phyloP scores from a whole-genome alignment of 2,329 filamentous ascomycete species.

The Juglanconis sp. region DNA sequence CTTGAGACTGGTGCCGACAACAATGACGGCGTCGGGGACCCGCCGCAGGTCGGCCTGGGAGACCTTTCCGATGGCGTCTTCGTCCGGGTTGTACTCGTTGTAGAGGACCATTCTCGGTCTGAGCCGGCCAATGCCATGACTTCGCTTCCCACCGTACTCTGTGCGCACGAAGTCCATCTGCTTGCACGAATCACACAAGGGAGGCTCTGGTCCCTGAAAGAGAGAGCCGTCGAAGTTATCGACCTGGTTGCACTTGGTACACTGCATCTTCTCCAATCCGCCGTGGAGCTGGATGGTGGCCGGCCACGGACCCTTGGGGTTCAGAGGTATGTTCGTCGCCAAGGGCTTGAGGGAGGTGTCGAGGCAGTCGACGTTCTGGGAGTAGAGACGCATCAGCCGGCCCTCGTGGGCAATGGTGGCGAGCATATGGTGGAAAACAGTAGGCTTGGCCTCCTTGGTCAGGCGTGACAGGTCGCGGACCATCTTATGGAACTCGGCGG shows the following conservation, averaged over 20 bases:
- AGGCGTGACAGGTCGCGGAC: conserved; percentile 81
- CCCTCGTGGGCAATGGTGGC: conserved; percentile 86
- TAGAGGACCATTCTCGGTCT: conserved; percentile 94
- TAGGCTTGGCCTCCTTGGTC: conserved; percentile 74
- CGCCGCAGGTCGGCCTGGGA: conserved; percentile 81
- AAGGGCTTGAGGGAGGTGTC: conserved; percentile 81
- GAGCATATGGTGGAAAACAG: conserved; percentile 88
- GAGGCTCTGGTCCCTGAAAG: conserved; percentile 81
- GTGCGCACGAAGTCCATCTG: conserved; percentile 74
- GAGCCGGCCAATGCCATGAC: conserved; percentile 86
- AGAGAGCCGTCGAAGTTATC: conserved; percentile 72
- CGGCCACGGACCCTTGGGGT: conserved; percentile 85
- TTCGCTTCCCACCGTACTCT: conserved; percentile 75
- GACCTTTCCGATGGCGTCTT: conserved; percentile 91
- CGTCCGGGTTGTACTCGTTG: conserved; percentile 95
- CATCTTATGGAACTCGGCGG: conserved; percentile 92
- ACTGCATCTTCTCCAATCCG: conserved; percentile 92
- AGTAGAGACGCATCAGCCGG: conserved; percentile 85
- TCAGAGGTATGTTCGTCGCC: conserved; percentile 75
- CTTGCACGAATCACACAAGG: conserved; percentile 72
- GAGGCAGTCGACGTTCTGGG: conserved; percentile 94
- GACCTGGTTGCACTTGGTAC: conserved; percentile 82
- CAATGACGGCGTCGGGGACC: conserved; percentile 85
- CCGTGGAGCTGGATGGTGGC: conserved; percentile 91
- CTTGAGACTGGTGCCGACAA: conserved; percentile 93